A percentile compares a stretch with the other conserved stretches of the same genome.
Conservation (phyloP, 129 eudicot species). For the carrot (Daucus carota) region DH1_v3.0 NC_030384.2:49585001-49585500, state of each 20-base stretch:
- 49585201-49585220: conserved; percentile 25
- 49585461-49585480: background rate
- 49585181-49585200: conserved; percentile 34
- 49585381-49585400: background rate
- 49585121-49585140: conserved; percentile 8
- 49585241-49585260: background rate
- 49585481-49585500: conserved; percentile 13
- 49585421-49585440: conserved; percentile 1
- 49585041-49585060: too few relatives aligned
- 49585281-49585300: background rate
- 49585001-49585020: too few relatives aligned
- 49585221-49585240: conserved; percentile 23
- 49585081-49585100: background rate
- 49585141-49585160: conserved; percentile 35
- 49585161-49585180: conserved; percentile 28
- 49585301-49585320: background rate
- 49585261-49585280: background rate
- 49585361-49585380: conserved; percentile 13
- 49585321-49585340: background rate
- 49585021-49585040: too few relatives aligned
- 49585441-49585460: background rate
- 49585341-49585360: background rate
- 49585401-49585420: background rate
- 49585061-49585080: too few relatives aligned
- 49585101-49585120: background rate